Base-by-base conservation (phyloP, 2,329 filamentous ascomycete species). In the Sclerotinia borealis region DNA sequence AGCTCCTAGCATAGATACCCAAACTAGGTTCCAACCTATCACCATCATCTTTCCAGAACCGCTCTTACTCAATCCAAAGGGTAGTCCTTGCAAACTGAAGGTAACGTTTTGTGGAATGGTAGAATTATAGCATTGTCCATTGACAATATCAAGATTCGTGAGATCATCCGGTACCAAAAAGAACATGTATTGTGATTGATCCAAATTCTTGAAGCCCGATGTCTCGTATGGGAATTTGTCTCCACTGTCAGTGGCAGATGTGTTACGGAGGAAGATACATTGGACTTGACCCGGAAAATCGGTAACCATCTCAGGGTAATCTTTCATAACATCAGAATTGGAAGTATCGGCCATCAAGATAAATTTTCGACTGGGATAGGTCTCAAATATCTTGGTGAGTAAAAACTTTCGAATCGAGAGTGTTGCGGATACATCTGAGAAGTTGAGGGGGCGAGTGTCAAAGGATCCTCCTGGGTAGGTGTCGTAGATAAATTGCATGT, bases 401-500 rank as follows among this genome's bases (percentile, higher is more conserved):
- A 93, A 80, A 75, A 80, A 89, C 63, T 83, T 83, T 54, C 90
- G 87, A 72, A 92, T 90, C 7, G 82, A 82, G 43, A 92, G 80
- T 0, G 89, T 92, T 4, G 87, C 89, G n/a, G 77, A 79, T 15
- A 89, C 79, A 67, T 92, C 88, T n/a, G 83, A 88, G 77, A 93
- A 92, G 79, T 93, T 92, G 25, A 93, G 81, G 0, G 90, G 89
- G 0, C 89, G 83, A 1, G 88, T 91, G 70, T 93, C 90, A 50
- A 72, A 72, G 48, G 85, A 89, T 49, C 90, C 90, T 17, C 86
- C 82, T 0, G 90, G 90, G 73, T 93, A 93, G 8, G 83, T 91
- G 71, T 85, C 83, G 79, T 89, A 92, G 74, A 93, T 92, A 75
- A 89, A 88, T 61, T 89, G 82, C 88, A 92, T 91, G 77, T 93